Evolutionary conservation across 495 filamentous ascomycete genomes (phyloP).

Genomic region (Schizothecium vesticola): DNA sequence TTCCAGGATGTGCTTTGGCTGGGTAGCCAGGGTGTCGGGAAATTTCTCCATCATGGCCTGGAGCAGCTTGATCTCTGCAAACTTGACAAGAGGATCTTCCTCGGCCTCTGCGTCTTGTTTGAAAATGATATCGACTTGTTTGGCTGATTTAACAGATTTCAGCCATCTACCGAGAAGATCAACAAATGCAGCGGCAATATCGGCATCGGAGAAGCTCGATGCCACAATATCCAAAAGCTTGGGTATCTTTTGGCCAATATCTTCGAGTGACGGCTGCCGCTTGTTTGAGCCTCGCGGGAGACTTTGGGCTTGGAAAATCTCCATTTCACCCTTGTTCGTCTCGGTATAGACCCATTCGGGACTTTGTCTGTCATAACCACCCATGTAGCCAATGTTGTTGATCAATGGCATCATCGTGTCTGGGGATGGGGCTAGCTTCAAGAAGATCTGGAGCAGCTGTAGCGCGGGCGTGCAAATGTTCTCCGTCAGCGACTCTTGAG

Average conservation of each 20-base stretch:
- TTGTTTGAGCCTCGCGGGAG: constrained; percentile 1
- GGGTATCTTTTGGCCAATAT: constrained; percentile 47
- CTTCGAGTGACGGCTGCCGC: constrained; percentile 8
- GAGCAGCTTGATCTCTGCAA: constrained; percentile 59
- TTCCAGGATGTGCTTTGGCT: constrained; percentile 56
- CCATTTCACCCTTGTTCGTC: constrained; percentile 20
- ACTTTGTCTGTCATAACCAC: constrained; percentile 24
- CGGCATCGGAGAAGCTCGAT: constrained; percentile 48
- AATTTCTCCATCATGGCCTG: constrained; percentile 62
- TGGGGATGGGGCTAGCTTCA: constrained; percentile 42
- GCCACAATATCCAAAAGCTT: constrained; percentile 52
- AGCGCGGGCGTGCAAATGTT: constrained; percentile 34
- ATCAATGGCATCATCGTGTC: constrained; percentile 38
- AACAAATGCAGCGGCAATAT: constrained; percentile 58
- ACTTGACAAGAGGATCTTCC: constrained; percentile 38
- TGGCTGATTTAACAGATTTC: constrained; percentile 22
- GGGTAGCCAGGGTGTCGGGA: constrained; percentile 60
- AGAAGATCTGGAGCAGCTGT: constrained; percentile 39
- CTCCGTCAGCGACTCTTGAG: constrained; percentile 18
- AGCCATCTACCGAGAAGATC: constrained; percentile 61
- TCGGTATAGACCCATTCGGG: constrained; percentile 36
- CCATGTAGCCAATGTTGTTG: constrained; percentile 37
- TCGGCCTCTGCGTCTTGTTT: constrained; percentile 33
- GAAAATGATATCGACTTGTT: constrained; percentile 12
- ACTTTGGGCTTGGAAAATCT: constrained; percentile 22